Evolutionary conservation across 768 basidiomycete species (phyloP), one percentile per base, ranked within the genome.

Genomic region (Sporobolomyces pararoseus): DNA sequence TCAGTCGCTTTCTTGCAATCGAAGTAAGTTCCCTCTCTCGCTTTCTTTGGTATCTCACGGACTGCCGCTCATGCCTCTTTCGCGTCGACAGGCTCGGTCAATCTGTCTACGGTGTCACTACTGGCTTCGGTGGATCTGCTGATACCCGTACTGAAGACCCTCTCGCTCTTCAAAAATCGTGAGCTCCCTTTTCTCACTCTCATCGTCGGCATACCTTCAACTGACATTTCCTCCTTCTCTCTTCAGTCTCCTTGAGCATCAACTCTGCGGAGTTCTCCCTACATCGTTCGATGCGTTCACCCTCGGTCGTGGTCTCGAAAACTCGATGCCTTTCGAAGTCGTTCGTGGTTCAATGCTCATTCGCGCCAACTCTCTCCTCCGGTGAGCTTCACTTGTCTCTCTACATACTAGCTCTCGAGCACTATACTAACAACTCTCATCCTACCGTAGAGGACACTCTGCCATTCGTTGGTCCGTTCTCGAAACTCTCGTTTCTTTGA

Each of bases 341-440:
- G 90, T 91, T 37, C 87, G 91, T 62, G 91, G 88, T 17, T 89
- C 91, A 2, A 90, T 93, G 76, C 80, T 91, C 14, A 83, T 94
- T 75, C 89, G 91, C 73, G 88, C 90, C 83, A 94, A 93, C 79
- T 91, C 89, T 6, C 85, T 94, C 50, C 86, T 91, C 63, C 87
- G 71, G 71, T 67, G 23, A n/a, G n/a, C n/a, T n/a, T n/a, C n/a
- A n/a, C n/a, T n/a, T 3, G 70, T 49, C 25, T 4, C 39, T 17
- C 17, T 17, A 9, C 29, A 21, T 4, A 9, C 49, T 19, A 23
- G 31, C 32, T 32, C 17, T n/a, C 29, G 9, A 49, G 7, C 58
- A n/a, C 5, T 13, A 7, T 21, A 12, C 23, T 37, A 39, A 46
- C 46, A 47, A 47, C 23, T 23, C 14, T 47, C 10, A 47, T 6